These are phyloP conservation scores for Lactifluus hygrophoroides DNA, from an alignment of 768 basidiomycete genomes.

Conservation along the genomic window DNA sequence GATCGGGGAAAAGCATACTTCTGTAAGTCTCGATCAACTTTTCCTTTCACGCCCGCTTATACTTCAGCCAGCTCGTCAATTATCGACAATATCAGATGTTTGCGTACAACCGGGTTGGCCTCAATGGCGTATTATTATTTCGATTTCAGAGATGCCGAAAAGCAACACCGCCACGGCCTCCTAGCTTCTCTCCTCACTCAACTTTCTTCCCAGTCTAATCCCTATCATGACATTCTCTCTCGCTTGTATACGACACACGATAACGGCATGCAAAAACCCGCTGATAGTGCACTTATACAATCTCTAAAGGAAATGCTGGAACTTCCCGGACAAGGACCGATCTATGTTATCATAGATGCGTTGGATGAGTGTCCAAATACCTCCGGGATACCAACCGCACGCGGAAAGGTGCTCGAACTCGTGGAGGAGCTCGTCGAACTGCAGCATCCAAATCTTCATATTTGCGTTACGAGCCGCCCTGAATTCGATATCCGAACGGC, in stretches of 20 bases:
- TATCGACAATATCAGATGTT: neutral
- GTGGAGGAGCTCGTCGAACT: neutral
- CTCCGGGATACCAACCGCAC: neutral
- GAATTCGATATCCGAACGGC: neutral
- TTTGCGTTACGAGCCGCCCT: neutral
- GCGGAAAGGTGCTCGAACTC: neutral
- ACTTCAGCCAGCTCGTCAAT: neutral
- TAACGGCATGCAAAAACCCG: neutral
- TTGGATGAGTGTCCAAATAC: neutral
- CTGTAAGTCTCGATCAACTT: neutral
- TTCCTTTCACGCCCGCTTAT: neutral
- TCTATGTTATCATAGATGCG: neutral
- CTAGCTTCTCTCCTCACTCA: neutral
- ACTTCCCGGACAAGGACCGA: neutral
- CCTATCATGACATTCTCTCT: neutral
- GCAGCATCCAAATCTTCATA: neutral
- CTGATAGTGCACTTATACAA: neutral
- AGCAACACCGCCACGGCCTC: neutral
- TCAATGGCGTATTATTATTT: neutral
- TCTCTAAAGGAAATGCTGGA: neutral
- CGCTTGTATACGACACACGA: neutral
- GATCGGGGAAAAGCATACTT: neutral
- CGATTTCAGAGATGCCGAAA: neutral
- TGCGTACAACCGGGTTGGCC: neutral
- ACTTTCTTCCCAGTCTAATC: neutral